These are phyloP conservation scores for Aspergillus latus DNA, from an alignment of 2,329 filamentous ascomycete species.

Conservation along the genomic window DNA sequence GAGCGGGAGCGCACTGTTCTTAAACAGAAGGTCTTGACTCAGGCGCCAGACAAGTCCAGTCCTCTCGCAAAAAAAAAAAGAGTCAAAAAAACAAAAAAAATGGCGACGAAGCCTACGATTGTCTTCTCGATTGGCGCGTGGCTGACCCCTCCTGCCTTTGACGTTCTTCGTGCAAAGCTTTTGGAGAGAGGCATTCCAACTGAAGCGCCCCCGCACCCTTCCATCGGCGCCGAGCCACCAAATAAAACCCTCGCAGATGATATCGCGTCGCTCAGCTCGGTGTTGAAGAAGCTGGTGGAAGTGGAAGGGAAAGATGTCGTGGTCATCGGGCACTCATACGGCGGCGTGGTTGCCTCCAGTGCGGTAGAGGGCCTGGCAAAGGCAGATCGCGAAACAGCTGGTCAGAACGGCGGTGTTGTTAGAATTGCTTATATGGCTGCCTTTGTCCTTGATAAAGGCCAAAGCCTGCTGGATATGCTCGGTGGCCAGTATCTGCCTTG, in stretches of 20 bases:
- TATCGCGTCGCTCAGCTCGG: constrained; percentile 25
- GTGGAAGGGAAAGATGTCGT: constrained; percentile 26
- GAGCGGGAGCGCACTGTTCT: neutral
- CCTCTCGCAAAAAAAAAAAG: no score
- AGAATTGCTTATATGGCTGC: constrained; percentile 34
- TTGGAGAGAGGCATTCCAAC: constrained; percentile 32
- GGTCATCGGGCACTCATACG: constrained; percentile 37
- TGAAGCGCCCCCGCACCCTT: constrained; percentile 30
- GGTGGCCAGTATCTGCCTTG: constrained; percentile 22
- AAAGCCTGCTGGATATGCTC: constrained; percentile 30
- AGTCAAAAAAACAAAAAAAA: no score
- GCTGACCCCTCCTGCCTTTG: constrained; percentile 34
- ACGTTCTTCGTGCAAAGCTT: constrained; percentile 32
- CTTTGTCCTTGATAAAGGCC: constrained; percentile 37
- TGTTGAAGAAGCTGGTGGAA: constrained; percentile 28
- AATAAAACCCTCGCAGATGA: constrained; percentile 39
- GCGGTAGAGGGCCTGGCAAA: constrained; percentile 32
- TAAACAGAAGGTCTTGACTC: neutral
- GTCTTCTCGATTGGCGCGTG: constrained; percentile 46
- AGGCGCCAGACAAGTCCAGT: no score
- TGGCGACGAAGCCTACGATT: constrained; percentile 23
- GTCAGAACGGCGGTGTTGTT: constrained; percentile 28
- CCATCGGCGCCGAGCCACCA: constrained; percentile 30
- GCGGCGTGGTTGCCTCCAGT: constrained; percentile 31
- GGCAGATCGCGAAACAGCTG: neutral